Percentiles rank a stretch among this genome's conserved stretches.
phyloP scores from a whole-genome alignment of 108 stramenopile species.

The Nannochloropsis oceanica region DNA sequence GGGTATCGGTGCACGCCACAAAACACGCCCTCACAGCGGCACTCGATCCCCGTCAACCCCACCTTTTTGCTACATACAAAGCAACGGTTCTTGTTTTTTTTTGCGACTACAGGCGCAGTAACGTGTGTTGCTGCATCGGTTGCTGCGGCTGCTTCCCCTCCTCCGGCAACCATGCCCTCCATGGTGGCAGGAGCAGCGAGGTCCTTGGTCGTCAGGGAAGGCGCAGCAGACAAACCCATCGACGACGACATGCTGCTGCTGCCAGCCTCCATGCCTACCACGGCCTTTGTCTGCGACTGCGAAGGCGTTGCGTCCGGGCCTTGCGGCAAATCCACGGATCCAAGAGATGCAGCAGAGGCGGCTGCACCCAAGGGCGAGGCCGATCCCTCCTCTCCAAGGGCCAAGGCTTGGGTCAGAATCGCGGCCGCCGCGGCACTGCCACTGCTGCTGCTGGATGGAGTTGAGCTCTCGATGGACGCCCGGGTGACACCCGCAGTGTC shows the following conservation, averaged over 20 bases:
- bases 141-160: neutral
- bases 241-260: too few species aligned
- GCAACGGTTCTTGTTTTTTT: slow-evolving; percentile 8
- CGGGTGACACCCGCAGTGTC: neutral
- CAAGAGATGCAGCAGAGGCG: neutral
- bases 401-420: neutral
- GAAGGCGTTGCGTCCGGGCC: too few species aligned
- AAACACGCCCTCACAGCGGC: slow-evolving; percentile 6
- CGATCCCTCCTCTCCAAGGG: neutral
- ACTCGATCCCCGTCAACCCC: slow-evolving; percentile 18
- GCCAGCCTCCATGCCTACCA: too few species aligned
- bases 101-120: neutral
- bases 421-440: neutral
- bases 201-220: too few species aligned
- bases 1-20: slow-evolving; percentile 14
- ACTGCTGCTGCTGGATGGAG: neutral
- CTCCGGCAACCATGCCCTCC: too few species aligned
- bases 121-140: neutral
- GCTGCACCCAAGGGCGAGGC: neutral
- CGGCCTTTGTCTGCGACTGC: too few species aligned
- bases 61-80: slow-evolving; percentile 5
- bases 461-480: neutral
- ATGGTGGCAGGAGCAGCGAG: neutral
- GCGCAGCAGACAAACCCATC: too few species aligned
- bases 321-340: too few species aligned